Conservation (phyloP, 352 stramenopile species). For the Globisporangium camurandrum region DNA sequence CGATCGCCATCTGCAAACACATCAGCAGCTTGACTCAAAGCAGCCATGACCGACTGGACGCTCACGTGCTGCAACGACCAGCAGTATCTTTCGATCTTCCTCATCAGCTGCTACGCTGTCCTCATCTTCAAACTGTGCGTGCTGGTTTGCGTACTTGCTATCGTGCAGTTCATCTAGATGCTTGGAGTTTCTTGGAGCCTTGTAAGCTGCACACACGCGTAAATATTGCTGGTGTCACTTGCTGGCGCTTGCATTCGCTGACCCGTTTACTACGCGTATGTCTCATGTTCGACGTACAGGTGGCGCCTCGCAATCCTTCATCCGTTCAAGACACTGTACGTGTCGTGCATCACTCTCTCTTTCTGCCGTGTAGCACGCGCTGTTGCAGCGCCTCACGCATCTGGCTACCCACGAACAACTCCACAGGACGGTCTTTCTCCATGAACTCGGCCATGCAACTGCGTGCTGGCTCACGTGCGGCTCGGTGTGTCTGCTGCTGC, state of each 20-base stretch:
- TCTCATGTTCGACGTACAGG: conserved; percentile 34
- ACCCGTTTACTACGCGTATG: background rate
- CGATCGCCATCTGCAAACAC: background rate
- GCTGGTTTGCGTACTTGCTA: background rate
- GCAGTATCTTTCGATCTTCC: conserved; percentile 82
- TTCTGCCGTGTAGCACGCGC: background rate
- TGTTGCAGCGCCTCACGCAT: background rate
- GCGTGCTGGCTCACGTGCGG: conserved; percentile 83
- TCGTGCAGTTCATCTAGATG: background rate
- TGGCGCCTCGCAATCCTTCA: conserved; percentile 82
- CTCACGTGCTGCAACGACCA: conserved; percentile 86
- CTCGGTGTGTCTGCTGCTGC: conserved; percentile 22
- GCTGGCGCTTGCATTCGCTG: background rate
- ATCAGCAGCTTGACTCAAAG: background rate
- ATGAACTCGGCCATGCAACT: conserved; percentile 78
- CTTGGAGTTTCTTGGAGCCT: background rate
- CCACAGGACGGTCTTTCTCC: conserved; percentile 76
- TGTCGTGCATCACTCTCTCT: background rate
- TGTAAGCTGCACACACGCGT: too few relatives aligned
- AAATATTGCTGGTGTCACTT: too few relatives aligned
- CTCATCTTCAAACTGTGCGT: conserved; percentile 82
- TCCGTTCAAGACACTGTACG: conserved; percentile 86
- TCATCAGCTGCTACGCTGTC: conserved; percentile 81
- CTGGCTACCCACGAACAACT: background rate
- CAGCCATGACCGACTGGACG: conserved; percentile 34